Conservation (phyloP, 495 filamentous ascomycete species). For the Gamarada debralockiae region DNA sequence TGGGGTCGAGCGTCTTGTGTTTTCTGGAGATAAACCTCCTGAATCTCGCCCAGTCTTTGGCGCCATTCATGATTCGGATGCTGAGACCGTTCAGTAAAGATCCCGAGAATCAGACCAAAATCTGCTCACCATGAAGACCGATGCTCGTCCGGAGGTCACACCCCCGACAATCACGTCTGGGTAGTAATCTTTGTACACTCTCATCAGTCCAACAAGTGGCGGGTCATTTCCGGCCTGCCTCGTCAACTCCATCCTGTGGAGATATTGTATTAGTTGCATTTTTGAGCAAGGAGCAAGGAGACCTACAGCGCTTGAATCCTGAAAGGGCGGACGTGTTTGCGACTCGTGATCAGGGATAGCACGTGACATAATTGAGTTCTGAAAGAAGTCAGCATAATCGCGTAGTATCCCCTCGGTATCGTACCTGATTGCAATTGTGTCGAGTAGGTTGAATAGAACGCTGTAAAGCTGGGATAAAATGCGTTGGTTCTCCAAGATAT, state of each 20-base stretch:
- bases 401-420: constrained; percentile 1
- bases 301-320: constrained; percentile 77
- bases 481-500: constrained; percentile 60
- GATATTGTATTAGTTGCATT: neutral
- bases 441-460: constrained; percentile 78
- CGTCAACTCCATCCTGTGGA: constrained; percentile 52
- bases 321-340: constrained; percentile 85
- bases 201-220: constrained; percentile 70
- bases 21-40: constrained; percentile 50
- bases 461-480: constrained; percentile 69
- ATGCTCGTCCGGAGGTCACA: constrained; percentile 46
- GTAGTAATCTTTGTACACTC: constrained; percentile 84
- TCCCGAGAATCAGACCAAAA: neutral
- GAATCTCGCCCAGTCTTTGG: constrained; percentile 60
- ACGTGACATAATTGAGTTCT: constrained; percentile 68
- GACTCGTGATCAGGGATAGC: constrained; percentile 75
- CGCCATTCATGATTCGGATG: constrained; percentile 80
- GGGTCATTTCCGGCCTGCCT: constrained; percentile 66
- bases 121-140: constrained; percentile 48
- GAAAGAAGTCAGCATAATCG: neutral
- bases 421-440: constrained; percentile 71
- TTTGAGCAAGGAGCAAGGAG: too few species aligned
- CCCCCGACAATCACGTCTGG: constrained; percentile 82
- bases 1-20: constrained; percentile 24
- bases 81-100: constrained; percentile 28